Base-by-base conservation (phyloP, 768 basidiomycete species). In the Mycena rosella region DNA sequence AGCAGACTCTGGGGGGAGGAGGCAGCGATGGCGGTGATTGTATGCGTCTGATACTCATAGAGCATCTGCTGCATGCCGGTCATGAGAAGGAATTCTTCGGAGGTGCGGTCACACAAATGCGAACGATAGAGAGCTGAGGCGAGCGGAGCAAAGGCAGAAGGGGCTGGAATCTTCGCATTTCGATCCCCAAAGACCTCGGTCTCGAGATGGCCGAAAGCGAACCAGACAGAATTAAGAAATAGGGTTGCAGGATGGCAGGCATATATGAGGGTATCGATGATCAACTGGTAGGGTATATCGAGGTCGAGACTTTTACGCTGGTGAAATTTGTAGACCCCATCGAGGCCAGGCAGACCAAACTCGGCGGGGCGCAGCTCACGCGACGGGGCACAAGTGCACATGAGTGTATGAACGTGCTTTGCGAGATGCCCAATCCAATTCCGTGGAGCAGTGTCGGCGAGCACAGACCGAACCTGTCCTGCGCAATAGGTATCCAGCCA, bases 401-500 rank as follows among this genome's bases (percentile, higher is more conserved):
- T 42, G n/a, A 56, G 54, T 34, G 17, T 56, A n/a, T 56, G 54
- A 18, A 56, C 24, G n/a, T 36, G 36, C 34, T 24, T 56, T 6
- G 54, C 38, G 3, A 56, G 22, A 13, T 22, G 34, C 6, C 34
- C 38, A 27, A 56, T 56, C 54, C 54, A 56, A 20, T 18, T 56
- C 34, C n/a, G 5, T 17, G 54, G 24, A 49, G 24, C 22, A 6
- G 54, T 2, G 9, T 14, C 32, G 18, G n/a, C 17, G 3, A 56
- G 22, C n/a, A 34, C 54, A 4, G 30, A 17, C 7, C 38, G 54
- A 9, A 56, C 24, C 7, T 26, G 17, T 15, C n/a, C 3, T 5
- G 24, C n/a, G 34, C 54, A 56, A n/a, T 56, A 56, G 13, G 3
- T 24, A 24, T 56, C 54, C 3, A 56, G 24, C 54, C 54, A 56